Evolutionary conservation across 1,139 yeast species (phyloP), one percentile per base, ranked within the genome.

Genomic region (Petasospora rhodanensis): DNA sequence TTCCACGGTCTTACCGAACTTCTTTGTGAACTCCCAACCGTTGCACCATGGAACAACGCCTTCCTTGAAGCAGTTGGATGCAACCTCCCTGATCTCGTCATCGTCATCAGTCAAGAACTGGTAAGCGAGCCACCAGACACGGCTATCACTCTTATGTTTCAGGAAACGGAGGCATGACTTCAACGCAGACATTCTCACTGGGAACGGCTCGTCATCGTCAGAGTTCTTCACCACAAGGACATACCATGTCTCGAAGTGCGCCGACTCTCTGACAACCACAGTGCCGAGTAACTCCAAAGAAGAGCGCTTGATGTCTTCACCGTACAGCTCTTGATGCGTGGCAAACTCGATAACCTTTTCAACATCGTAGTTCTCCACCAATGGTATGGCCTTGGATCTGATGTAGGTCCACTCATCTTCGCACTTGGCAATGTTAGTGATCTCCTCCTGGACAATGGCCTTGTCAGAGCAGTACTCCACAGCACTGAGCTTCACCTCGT

Each of bases 81-180:
- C 64, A 4, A 49, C 18, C 2, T 46, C 41, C 45, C 82, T 58
- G 10, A 76, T 59, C 8, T 60, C 68, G 7, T 63, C 68, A 42
- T 79, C 84, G 48, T 81, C 91, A 52, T 82, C 93, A 32, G 66
- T 61, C 12, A 79, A 53, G 39, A 63, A 69, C 12, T 54, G 49
- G 40, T 61, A 66, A 1, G 74, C 47, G 10, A 54, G 15, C 42
- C 45, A 46, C 15, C 30, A 25, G 5, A 43, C 46, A 11, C 26
- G 31, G 5, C 32, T 18, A 5, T 32, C 23, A 17, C 29, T 24
- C 15, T 25, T 21, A 6, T 21, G 34, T 14, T 34, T 13, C 41
- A 49, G 39, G 40, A 53, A 31, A 60, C 61, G 34, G 20, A 60
- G 47, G 9, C 76, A 48, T 0, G 83, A 72, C 7, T 52, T 57